Conservation (phyloP, 371 early-diverging fungal genomes). For the Actinomortierella wolfii region DNA sequence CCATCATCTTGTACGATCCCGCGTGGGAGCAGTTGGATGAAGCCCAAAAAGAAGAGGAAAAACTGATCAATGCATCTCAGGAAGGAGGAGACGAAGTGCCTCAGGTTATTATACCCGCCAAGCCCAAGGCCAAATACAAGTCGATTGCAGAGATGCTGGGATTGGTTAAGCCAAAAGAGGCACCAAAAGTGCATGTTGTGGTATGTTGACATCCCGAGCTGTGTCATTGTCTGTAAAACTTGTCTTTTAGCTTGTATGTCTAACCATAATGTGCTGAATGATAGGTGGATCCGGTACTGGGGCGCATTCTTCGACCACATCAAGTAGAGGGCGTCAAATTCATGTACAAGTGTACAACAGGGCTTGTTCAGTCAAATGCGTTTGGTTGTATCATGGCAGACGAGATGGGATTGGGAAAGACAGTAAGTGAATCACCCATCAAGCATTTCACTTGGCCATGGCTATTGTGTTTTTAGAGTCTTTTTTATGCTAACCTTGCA, state of each 20-base stretch:
- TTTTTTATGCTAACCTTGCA: background rate
- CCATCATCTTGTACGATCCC: constrained; percentile 87
- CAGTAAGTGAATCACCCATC: constrained; percentile 56
- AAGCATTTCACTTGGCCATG: constrained; percentile 17
- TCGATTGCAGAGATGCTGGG: constrained; percentile 60
- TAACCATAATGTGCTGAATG: too few relatives aligned
- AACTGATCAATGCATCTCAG: constrained; percentile 33
- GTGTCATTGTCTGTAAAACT: constrained; percentile 62
- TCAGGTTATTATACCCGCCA: constrained; percentile 40
- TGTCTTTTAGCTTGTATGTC: constrained; percentile 25
- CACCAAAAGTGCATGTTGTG: constrained; percentile 61
- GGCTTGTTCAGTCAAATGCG: constrained; percentile 50
- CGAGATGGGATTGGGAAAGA: constrained; percentile 98
- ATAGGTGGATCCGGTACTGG: constrained; percentile 82
- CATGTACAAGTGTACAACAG: constrained; percentile 92
- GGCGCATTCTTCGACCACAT: constrained; percentile 90
- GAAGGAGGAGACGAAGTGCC: constrained; percentile 27
- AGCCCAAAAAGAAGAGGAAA: constrained; percentile 48
- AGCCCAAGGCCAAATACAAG: constrained; percentile 44
- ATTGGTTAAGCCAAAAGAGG: constrained; percentile 54
- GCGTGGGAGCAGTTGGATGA: constrained; percentile 54
- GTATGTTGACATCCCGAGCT: too few relatives aligned
- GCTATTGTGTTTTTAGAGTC: background rate
- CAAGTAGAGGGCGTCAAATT: constrained; percentile 95
- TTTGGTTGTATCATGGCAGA: constrained; percentile 97